phyloP scores from a whole-genome alignment of 1,139 yeast species.

The Keqinozyma sinolaborantium region DNA sequence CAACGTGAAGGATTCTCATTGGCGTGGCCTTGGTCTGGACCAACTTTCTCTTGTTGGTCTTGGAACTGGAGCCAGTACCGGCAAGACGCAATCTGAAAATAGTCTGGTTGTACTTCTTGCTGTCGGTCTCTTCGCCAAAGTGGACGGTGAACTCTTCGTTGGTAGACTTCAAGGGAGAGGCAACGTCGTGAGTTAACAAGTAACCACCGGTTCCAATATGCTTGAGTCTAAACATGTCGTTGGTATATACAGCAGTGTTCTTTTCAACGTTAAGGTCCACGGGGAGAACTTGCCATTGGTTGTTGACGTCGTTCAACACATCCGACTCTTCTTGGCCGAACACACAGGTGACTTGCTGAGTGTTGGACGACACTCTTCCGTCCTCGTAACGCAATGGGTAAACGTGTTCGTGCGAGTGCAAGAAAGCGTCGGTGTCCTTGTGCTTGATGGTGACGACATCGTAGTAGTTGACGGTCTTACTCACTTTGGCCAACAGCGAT shows the following conservation, averaged over 20 bases:
- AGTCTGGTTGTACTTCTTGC: conserved; percentile 61
- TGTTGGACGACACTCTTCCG: conserved; percentile 92
- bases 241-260: conserved; percentile 35
- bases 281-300: conserved; percentile 88
- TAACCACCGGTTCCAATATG: conserved; percentile 81
- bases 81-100: conserved; percentile 68
- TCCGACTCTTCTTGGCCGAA: conserved; percentile 21
- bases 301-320: conserved; percentile 61
- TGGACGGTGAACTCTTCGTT: conserved; percentile 89
- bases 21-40: conserved; percentile 70
- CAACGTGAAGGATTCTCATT: conserved; percentile 72
- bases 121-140: conserved; percentile 34
- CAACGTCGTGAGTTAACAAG: conserved; percentile 91
- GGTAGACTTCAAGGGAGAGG: conserved; percentile 88
- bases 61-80: conserved; percentile 26
- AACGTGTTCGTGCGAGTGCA: conserved; percentile 72
- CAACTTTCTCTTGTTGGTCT: conserved; percentile 43
- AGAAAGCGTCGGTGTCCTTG: conserved; percentile 66
- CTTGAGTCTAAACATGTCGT: conserved; percentile 72
- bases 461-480: conserved; percentile 70
- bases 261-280: conserved; percentile 35
- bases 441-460: conserved; percentile 78
- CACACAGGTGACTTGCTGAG: conserved; percentile 89
- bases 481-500: conserved; percentile 67
- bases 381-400: conserved; percentile 95